Conservation (phyloP, 257 asterid genomes). For the Nicotiana undulata region DNA sequence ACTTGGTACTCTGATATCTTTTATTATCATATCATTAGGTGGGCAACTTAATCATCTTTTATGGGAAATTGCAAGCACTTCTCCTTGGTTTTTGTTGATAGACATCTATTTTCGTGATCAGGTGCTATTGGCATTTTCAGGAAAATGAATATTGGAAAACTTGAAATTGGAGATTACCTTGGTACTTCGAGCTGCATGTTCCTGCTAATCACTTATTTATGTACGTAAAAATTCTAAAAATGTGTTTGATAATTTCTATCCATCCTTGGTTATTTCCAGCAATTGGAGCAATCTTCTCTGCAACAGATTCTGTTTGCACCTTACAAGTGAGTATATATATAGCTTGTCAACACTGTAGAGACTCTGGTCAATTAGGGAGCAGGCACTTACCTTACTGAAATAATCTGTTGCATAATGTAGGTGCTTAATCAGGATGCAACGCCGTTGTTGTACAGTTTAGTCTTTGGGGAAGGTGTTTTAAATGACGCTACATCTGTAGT, state of each 20-base stretch:
- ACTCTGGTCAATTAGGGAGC: not conserved
- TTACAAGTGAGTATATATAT: slow-evolving; percentile 71
- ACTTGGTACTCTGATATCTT: slow-evolving; percentile 86
- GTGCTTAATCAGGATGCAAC: slow-evolving; percentile 93
- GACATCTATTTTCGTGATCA: slow-evolving; percentile 11
- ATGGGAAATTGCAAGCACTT: no score
- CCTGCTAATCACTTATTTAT: not conserved
- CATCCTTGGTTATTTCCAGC: slow-evolving; percentile 40
- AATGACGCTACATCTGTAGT: slow-evolving; percentile 96
- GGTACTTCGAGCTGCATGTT: slow-evolving; percentile 36
- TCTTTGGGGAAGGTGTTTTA: slow-evolving; percentile 96
- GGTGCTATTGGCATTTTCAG: slow-evolving; percentile 62
- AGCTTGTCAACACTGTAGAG: not conserved
- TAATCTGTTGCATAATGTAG: slow-evolving; percentile 31
- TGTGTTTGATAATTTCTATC: not conserved
- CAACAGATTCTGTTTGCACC: slow-evolving; percentile 98
- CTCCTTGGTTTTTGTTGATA: not conserved
- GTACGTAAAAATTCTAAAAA: not conserved
- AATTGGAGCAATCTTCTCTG: slow-evolving; percentile 89
- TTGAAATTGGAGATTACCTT: slow-evolving; percentile 77
- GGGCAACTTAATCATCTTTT: slow-evolving; percentile 9
- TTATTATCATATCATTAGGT: slow-evolving; percentile 76
- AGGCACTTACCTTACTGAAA: not conserved
- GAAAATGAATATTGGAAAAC: slow-evolving; percentile 53
- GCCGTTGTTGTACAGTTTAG: slow-evolving; percentile 88